Base-by-base conservation (phyloP, 257 asterid genomes). In the Salvia hispanica region DNA sequence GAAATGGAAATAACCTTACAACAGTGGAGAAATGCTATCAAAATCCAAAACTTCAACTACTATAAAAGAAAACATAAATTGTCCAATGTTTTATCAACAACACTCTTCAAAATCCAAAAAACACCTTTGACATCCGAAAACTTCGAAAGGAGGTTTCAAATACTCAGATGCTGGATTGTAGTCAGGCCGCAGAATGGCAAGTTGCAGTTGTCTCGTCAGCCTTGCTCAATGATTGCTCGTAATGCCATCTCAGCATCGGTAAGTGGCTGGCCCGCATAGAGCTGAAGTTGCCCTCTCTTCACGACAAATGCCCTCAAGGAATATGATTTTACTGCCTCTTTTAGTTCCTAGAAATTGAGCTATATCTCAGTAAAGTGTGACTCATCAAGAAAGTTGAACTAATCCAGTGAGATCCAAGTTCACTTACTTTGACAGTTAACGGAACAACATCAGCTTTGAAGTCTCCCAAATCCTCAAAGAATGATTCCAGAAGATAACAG, bases 201-300 rank as follows among this genome's bases (percentile, higher is more conserved):
- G 39, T 25, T 34, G 39, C 39, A 34, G 5, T 0, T 4, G 4
- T 4, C 39, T 14, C 8, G 6, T 40, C 81, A 79, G 56, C 56
- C 62, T 62, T 74, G 80, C 60, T 66, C 67, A 60, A 83, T 68
- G 53, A 90, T 58, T 25, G 81, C 79, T 53, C 78, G 83, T 74
- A 93, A 83, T 55, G 85, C 85, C 89, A 58, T 77, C 87, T 93
- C 97, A 62, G 79, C 99, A 45, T 93, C 95, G 45, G 76, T 69
- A 10, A 90, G 86, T 6, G 96, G 89, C 70, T 90, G 99, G 55
- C 99, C 99, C 43, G 92, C 96, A 57, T 83, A 93, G 51, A 93
- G 95, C 68, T 77, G 75, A 73, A 93, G 92, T 48, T 86, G 84
- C 48, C 97, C 96, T 83, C 77, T 85, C 86, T 76, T 90, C 78